Conservation (phyloP, 202 grass and related monocot genomes). For the Setaria viridis region DNA sequence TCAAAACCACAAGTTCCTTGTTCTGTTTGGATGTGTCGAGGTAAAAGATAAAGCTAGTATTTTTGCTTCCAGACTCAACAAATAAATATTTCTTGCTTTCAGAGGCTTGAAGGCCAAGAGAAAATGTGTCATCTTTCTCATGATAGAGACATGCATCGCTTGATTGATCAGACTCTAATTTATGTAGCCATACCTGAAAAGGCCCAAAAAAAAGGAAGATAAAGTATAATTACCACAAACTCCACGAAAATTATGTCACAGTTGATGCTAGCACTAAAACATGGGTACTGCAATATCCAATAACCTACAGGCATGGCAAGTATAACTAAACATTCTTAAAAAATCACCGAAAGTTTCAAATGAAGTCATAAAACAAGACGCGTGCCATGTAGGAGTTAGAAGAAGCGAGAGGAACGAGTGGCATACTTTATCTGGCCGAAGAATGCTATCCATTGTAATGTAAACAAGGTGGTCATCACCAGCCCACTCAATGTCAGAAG, state of each 20-base stretch:
- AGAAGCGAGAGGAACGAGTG: neutral
- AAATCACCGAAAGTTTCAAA: neutral
- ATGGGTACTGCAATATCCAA: neutral
- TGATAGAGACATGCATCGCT: constrained; percentile 79
- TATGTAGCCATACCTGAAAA: constrained; percentile 85
- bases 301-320: constrained; percentile 4
- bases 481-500: constrained; percentile 80
- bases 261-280: neutral
- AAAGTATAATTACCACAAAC: constrained; percentile 11
- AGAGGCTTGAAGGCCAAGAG: constrained; percentile 69
- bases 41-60: constrained; percentile 81
- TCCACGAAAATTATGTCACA: neutral
- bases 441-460: constrained; percentile 89
- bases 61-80: constrained; percentile 93
- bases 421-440: constrained; percentile 92
- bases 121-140: constrained; percentile 89
- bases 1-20: constrained; percentile 77
- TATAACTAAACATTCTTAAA: neutral
- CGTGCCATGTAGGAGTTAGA: constrained; percentile 19
- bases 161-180: constrained; percentile 71
- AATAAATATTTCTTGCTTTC: constrained; percentile 95
- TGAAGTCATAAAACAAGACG: neutral
- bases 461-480: constrained; percentile 81
- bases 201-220: constrained; percentile 27
- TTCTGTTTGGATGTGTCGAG: constrained; percentile 67